Evolutionary conservation across 768 basidiomycete genomes (phyloP).

Genomic region (Mycena leptocephala): DNA sequence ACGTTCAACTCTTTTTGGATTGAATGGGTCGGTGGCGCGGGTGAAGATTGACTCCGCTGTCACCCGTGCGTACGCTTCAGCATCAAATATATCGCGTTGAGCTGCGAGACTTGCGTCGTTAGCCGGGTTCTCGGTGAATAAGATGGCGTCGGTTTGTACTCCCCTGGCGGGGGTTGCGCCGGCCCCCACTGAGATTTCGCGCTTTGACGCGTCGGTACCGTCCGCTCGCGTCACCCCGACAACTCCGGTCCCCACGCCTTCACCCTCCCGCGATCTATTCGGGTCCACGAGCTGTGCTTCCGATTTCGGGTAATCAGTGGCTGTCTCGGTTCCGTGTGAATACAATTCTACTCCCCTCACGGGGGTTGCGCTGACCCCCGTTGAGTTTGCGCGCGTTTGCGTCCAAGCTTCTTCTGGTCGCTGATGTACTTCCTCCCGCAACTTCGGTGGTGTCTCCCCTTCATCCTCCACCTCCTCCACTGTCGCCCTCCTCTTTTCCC

Average conservation of each 20-base stretch:
- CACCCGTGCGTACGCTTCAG: not conserved
- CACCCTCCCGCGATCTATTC: too few species aligned
- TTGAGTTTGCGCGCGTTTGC: not conserved
- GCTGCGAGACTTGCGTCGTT: not conserved
- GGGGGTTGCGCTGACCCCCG: slow-evolving; percentile 19
- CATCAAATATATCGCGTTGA: not conserved
- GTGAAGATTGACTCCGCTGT: slow-evolving; percentile 36
- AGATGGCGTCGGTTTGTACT: too few species aligned
- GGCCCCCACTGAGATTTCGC: slow-evolving; percentile 9
- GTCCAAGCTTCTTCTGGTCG: not conserved
- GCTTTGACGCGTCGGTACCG: too few species aligned
- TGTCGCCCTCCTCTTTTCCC: not conserved
- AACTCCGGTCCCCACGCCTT: too few species aligned
- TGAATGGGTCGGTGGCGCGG: slow-evolving; percentile 42
- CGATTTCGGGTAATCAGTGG: too few species aligned
- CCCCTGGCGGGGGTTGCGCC: slow-evolving; percentile 21
- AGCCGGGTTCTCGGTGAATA: too few species aligned
- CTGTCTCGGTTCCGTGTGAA: too few species aligned
- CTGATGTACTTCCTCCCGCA: not conserved
- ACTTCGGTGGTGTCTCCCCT: too few species aligned
- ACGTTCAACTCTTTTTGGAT: slow-evolving; percentile 35
- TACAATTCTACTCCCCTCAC: slow-evolving; percentile 26
- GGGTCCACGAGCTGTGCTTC: too few species aligned
- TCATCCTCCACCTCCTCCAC: not conserved
- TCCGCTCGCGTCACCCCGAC: too few species aligned